Evolutionary conservation across 1,139 yeast species (phyloP).

Genomic region (Protomyces lactucae-debilis): DNA sequence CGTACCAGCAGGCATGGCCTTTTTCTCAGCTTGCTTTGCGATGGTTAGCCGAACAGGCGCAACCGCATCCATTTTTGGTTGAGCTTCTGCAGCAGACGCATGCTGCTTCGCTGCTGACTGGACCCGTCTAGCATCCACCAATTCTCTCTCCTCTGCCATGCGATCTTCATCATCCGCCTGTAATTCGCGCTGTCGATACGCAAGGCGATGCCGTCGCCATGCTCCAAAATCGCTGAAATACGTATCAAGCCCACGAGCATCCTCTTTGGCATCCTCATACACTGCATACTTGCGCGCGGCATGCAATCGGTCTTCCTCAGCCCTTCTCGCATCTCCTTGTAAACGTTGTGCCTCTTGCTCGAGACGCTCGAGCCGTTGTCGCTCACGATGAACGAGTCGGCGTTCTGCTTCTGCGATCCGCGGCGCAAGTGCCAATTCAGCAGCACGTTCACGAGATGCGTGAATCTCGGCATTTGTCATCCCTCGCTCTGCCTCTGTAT

Average conservation of each 20-base stretch:
- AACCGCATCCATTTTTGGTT: constrained; percentile 29
- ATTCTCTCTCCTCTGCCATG: neutral
- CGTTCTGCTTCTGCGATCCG: neutral
- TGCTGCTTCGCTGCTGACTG: constrained; percentile 1
- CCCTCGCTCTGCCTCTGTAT: neutral
- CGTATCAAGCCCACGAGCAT: neutral
- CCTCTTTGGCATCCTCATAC: neutral
- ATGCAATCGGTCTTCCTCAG: neutral
- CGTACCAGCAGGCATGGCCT: constrained; percentile 1
- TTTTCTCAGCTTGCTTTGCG: constrained; percentile 8
- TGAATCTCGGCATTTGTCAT: constrained; percentile 11
- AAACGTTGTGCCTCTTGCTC: neutral
- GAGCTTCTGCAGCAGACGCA: constrained; percentile 27
- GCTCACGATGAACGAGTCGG: neutral
- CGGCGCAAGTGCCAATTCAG: neutral
- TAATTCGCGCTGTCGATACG: neutral
- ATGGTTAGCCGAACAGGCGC: constrained; percentile 27
- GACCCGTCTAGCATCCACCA: neutral
- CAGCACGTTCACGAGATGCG: neutral
- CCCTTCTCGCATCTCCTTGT: neutral
- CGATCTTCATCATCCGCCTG: neutral
- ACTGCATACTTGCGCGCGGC: neutral
- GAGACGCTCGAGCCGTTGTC: neutral
- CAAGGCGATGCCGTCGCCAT: neutral
- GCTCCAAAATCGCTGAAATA: neutral